Conservation (phyloP, 1,139 yeast species). For the Scheffersomyces segobiensis region DNA sequence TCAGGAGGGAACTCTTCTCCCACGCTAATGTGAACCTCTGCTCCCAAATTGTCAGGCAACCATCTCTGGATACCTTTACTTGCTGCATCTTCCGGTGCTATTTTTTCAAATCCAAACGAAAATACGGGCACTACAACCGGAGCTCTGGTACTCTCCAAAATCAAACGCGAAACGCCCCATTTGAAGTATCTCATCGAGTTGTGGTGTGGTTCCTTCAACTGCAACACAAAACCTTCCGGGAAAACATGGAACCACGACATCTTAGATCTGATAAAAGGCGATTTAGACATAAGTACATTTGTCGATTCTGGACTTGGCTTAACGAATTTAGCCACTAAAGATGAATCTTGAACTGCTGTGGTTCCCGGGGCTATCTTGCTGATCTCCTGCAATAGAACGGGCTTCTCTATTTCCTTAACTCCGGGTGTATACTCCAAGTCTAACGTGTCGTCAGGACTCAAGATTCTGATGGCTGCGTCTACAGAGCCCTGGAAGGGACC, state of each 20-base stretch:
- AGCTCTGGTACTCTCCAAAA: conserved; percentile 77
- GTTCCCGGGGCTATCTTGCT: conserved; percentile 17
- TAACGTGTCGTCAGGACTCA: conserved; percentile 75
- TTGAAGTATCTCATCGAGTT: conserved; percentile 92
- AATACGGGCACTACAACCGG: conserved; percentile 92
- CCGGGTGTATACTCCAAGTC: conserved; percentile 51
- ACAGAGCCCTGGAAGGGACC: conserved; percentile 92
- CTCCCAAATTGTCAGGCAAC: conserved; percentile 67
- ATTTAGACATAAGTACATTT: conserved; percentile 37
- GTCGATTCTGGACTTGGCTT: conserved; percentile 33
- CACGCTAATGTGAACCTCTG: conserved; percentile 65
- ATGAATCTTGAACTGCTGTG: conserved; percentile 10
- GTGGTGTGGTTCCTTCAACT: conserved; percentile 72
- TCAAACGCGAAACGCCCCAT: conserved; percentile 89
- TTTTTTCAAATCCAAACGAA: conserved; percentile 80
- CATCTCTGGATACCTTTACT: conserved; percentile 54
- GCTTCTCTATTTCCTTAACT: conserved; percentile 26
- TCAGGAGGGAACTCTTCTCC: conserved; percentile 72
- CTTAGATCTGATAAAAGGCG: conserved; percentile 53
- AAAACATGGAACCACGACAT: conserved; percentile 93
- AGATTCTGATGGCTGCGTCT: conserved; percentile 85
- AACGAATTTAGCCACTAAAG: conserved; percentile 21
- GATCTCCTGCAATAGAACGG: conserved; percentile 34
- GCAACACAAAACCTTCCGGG: conserved; percentile 94
- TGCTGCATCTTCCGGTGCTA: conserved; percentile 77